Evolutionary conservation across 2,329 filamentous ascomycete species (phyloP), one percentile per base, ranked within the genome.

Genomic region (Aspergillus caelatus): DNA sequence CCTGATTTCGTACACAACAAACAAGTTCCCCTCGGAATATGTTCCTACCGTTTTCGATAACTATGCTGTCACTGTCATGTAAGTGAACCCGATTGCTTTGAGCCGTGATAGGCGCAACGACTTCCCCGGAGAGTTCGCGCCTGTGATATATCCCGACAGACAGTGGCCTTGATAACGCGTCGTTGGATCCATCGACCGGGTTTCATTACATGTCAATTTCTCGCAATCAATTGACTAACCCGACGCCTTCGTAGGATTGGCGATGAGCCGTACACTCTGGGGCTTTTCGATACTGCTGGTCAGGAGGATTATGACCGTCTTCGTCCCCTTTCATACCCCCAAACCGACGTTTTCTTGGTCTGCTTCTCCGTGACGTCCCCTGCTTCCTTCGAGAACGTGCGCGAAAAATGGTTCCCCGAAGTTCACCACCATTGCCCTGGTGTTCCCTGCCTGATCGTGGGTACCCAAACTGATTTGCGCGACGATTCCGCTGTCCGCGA

Each of bases 1-100:
- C 69, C 89, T 99, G 78, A 99, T 99, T 84, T 96, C 93, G 79
- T 99, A 99, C 83, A 99, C 95, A 69, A 99, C 95, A 69, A 99
- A 99, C 87, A 98, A 98, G 77, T 99, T 99, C 81, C 95, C 95
- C 41, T 97, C 94, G 75, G 95, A 99, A 94, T 99, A 99, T 81
- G 95, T 99, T 63, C 95, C 95, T 58, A 99, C 95, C 34, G 95
- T 99, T 68, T 99, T 99, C 81, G 95, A 99, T 82, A 99, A 99
- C 83, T 99, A 99, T 87, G 95, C 95, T 63, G 95, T 99, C 79
- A 99, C 95, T 70, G 95, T 99, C 72, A 99, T 99, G 95, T 97
- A 86, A 89, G 93, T 90, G 65, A 58, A 9, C 60, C 36, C 45
- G 19, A 30, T n/a, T 19, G 28, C 41, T 28, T 53, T 32, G 21